Evolutionary conservation across 768 basidiomycete genomes (phyloP).

Genomic region (Suillus lakei): DNA sequence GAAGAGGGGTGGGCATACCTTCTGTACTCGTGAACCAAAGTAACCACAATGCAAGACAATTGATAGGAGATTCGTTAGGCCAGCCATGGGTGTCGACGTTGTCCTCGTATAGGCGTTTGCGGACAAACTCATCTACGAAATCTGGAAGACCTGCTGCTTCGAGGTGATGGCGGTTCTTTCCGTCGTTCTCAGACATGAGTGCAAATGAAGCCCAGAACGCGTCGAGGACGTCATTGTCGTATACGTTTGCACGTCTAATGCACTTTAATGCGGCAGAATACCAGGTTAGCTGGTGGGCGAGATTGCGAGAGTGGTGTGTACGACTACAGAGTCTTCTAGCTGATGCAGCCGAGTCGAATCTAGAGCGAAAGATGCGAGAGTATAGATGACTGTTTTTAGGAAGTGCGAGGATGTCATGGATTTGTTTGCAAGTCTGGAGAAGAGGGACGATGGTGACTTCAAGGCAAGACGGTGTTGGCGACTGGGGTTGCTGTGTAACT

Average conservation of each 20-base stretch:
- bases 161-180: constrained; percentile 63
- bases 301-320: constrained; percentile 41
- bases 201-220: constrained; percentile 54
- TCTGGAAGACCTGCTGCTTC: constrained; percentile 51
- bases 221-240: constrained; percentile 34
- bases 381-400: constrained; percentile 44
- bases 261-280: constrained; percentile 39
- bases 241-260: constrained; percentile 38
- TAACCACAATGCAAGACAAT: constrained; percentile 63
- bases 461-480: too few species aligned
- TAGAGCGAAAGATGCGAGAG: constrained; percentile 54
- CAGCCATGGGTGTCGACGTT: constrained; percentile 48
- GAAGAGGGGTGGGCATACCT: constrained; percentile 39
- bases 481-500: too few species aligned
- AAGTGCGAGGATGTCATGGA: constrained; percentile 42
- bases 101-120: constrained; percentile 49
- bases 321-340: constrained; percentile 52
- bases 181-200: constrained; percentile 71
- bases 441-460: constrained; percentile 55
- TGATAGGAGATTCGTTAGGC: constrained; percentile 55
- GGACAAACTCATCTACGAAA: constrained; percentile 51
- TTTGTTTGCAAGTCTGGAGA: constrained; percentile 44
- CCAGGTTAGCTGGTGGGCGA: constrained; percentile 44
- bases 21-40: constrained; percentile 63
- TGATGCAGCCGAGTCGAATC: constrained; percentile 61